These are phyloP conservation scores for Tubosaeta sp. DNA, from an alignment of 768 basidiomycete species.

Conservation along the genomic window DNA sequence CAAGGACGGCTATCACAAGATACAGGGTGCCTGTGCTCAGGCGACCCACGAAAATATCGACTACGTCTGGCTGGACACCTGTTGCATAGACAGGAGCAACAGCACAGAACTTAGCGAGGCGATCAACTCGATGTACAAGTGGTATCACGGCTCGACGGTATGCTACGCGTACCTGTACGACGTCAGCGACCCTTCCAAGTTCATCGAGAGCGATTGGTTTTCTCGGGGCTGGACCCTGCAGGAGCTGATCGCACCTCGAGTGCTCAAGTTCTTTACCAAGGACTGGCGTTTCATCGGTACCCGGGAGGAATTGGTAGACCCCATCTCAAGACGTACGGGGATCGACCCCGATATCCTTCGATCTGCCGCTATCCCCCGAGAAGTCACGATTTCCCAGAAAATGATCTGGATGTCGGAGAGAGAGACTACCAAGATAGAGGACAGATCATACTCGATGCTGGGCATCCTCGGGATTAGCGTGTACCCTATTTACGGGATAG, in stretches of 20 bases:
- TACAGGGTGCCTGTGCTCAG: conserved; percentile 16
- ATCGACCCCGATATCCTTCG: conserved; percentile 16
- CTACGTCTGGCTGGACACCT: conserved; percentile 33
- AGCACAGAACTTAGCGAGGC: conserved; percentile 28
- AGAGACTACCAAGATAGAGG: conserved; percentile 23
- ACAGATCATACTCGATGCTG: conserved; percentile 29
- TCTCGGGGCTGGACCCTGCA: conserved; percentile 30
- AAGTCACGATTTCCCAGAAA: conserved; percentile 19
- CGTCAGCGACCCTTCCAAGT: conserved; percentile 12
- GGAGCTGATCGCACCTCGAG: conserved; percentile 28
- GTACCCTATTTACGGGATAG: conserved; percentile 24
- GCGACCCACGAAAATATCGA: conserved; percentile 12
- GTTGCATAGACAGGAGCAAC: conserved; percentile 29
- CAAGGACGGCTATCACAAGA: conserved; percentile 22
- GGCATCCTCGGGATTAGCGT: conserved; percentile 23
- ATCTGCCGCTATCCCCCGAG: conserved; percentile 2
- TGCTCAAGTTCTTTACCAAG: conserved; percentile 24
- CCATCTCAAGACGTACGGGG: conserved; percentile 14
- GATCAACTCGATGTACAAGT: conserved; percentile 32
- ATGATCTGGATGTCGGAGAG: conserved; percentile 28
- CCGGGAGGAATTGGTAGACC: conserved; percentile 9
- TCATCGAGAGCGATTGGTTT: conserved; percentile 29
- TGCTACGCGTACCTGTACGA: conserved; percentile 30
- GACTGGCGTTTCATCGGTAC: conserved; percentile 22
- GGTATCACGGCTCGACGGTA: conserved; percentile 25